Conservation (phyloP, 371 early-diverging fungal genomes). For the Mortierella sp. region DNA sequence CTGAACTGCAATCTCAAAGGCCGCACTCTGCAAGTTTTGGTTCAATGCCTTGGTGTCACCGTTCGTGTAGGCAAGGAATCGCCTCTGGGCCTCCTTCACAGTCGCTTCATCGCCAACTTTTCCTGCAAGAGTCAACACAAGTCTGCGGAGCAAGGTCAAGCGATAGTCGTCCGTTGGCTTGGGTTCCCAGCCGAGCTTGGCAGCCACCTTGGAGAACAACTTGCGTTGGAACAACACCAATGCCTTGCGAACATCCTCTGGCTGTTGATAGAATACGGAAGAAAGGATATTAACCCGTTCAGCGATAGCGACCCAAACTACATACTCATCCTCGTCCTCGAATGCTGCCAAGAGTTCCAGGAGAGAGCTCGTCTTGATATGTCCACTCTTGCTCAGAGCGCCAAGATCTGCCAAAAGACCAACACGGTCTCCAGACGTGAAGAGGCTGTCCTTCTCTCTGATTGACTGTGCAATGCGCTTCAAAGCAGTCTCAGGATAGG, state of each 20-base stretch:
- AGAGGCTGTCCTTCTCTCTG: slow-evolving; percentile 59
- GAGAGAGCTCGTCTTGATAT: slow-evolving; percentile 63
- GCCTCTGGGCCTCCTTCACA: slow-evolving; percentile 65
- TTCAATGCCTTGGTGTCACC: slow-evolving; percentile 74
- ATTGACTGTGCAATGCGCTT: slow-evolving; percentile 65
- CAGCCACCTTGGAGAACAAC: slow-evolving; percentile 63
- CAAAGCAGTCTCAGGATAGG: slow-evolving; percentile 71
- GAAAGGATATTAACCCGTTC: slow-evolving; percentile 56
- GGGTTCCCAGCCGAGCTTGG: slow-evolving; percentile 69
- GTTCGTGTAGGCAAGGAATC: slow-evolving; percentile 67
- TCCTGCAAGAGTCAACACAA: slow-evolving; percentile 61
- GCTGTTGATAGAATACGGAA: slow-evolving; percentile 62
- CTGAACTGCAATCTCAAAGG: slow-evolving; percentile 77
- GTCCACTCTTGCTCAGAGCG: slow-evolving; percentile 66
- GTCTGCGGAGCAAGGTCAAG: slow-evolving; percentile 57
- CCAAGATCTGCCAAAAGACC: slow-evolving; percentile 78
- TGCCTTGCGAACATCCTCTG: slow-evolving; percentile 54
- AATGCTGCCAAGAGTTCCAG: slow-evolving; percentile 70
- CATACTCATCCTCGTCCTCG: slow-evolving; percentile 71
- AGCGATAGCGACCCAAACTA: slow-evolving; percentile 70
- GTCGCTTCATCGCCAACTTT: slow-evolving; percentile 48
- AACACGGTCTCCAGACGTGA: slow-evolving; percentile 72
- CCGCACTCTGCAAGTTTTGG: slow-evolving; percentile 85
- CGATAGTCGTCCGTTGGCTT: slow-evolving; percentile 58
- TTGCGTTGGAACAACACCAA: slow-evolving; percentile 58